Evolutionary conservation across 1,139 yeast species (phyloP).

Genomic region (Diutina catenulata): DNA sequence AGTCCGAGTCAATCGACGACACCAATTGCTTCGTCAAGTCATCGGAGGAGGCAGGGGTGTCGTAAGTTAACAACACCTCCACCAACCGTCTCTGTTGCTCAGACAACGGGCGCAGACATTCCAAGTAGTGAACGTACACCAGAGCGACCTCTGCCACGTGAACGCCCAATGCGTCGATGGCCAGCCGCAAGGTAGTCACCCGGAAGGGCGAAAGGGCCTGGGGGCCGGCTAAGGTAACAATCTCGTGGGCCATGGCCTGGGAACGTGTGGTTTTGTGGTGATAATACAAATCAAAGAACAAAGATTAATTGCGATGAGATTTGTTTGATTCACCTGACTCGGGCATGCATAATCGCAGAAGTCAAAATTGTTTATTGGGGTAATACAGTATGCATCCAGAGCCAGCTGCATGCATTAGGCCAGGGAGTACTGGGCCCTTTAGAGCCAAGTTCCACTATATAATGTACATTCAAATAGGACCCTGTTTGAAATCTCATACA

Average conservation of each 20-base stretch:
- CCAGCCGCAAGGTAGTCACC: slow-evolving; percentile 58
- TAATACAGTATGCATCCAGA: too few relatives aligned
- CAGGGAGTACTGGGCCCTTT: too few relatives aligned
- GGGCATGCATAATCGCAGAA: too few relatives aligned
- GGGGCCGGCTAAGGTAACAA: slow-evolving; percentile 75
- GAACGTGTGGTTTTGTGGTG: background rate
- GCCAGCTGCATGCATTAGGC: too few relatives aligned
- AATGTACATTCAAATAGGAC: too few relatives aligned
- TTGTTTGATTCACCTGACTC: too few relatives aligned
- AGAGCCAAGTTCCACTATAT: too few relatives aligned
- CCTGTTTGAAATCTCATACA: too few relatives aligned
- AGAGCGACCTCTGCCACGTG: slow-evolving; percentile 45
- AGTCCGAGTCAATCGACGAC: slow-evolving; percentile 11
- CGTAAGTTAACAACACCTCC: slow-evolving; percentile 62
- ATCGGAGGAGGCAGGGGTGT: slow-evolving; percentile 44
- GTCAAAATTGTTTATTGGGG: too few relatives aligned
- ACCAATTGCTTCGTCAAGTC: slow-evolving; percentile 29
- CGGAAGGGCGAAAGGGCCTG: slow-evolving; percentile 83
- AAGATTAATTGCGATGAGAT: background rate
- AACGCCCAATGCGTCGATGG: slow-evolving; percentile 57
- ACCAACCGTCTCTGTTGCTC: slow-evolving; percentile 33
- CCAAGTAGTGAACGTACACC: slow-evolving; percentile 72
- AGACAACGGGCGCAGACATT: slow-evolving; percentile 31
- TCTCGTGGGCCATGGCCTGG: too few relatives aligned
- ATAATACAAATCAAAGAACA: background rate